These are phyloP conservation scores for Hanseniaspora meyeri DNA, from an alignment of 805 yeast genomes.

Conservation along the genomic window DNA sequence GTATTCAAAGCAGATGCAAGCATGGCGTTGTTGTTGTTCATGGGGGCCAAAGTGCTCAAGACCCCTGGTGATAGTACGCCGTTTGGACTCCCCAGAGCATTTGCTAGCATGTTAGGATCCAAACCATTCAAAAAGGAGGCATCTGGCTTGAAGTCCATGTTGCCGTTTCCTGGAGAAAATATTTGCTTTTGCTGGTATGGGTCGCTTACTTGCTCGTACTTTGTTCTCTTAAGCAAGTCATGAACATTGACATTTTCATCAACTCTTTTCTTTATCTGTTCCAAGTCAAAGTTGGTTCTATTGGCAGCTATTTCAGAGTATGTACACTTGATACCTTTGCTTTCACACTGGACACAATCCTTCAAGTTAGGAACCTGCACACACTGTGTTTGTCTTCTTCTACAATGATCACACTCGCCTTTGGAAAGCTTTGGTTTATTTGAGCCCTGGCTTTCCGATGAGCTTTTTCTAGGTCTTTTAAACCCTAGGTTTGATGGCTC, in stretches of 20 bases:
- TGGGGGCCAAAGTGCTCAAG: constrained; percentile 18
- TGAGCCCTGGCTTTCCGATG: constrained; percentile 20
- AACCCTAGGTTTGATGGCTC: constrained; percentile 14
- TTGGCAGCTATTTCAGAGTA: constrained; percentile 45
- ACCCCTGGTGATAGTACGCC: constrained; percentile 18
- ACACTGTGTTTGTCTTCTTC: constrained; percentile 69
- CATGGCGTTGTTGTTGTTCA: not conserved
- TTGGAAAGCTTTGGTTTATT: not conserved
- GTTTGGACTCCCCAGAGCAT: constrained; percentile 13
- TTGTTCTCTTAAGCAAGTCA: constrained; percentile 19
- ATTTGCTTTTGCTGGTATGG: constrained; percentile 4
- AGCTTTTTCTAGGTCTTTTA: constrained; percentile 24
- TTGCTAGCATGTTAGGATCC: constrained; percentile 15
- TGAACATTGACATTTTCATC: constrained; percentile 20
- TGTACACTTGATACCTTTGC: constrained; percentile 62
- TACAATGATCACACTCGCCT: constrained; percentile 71
- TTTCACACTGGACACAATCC: constrained; percentile 66
- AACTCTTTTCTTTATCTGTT: constrained; percentile 20
- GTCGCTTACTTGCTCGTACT: constrained; percentile 14
- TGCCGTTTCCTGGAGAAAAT: not conserved
- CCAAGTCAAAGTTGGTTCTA: constrained; percentile 31
- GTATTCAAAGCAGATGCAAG: constrained; percentile 7
- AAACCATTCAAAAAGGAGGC: not conserved
- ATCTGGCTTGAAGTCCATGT: not conserved
- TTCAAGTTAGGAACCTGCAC: constrained; percentile 50